A percentile compares a stretch with the other conserved stretches of the same genome.
Evolutionary conservation across 2,329 filamentous ascomycete species (phyloP).

Genomic region (Neophaeococcomyces aloes): DNA sequence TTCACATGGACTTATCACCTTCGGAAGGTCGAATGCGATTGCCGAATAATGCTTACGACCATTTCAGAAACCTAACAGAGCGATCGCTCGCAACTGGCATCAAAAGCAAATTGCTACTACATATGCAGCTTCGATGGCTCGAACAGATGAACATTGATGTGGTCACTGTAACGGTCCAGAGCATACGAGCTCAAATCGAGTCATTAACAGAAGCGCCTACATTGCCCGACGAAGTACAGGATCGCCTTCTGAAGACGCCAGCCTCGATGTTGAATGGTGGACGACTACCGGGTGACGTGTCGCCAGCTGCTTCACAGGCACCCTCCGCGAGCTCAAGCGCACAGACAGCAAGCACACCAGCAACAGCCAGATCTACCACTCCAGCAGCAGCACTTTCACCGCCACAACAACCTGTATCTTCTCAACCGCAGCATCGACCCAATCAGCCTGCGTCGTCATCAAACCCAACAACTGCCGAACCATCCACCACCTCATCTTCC

Average conservation of each 20-base stretch:
- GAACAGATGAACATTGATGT: conserved; percentile 1
- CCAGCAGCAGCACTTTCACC: neutral
- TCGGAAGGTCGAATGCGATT: conserved; percentile 16
- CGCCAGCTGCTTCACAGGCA: neutral
- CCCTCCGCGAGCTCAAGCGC: neutral
- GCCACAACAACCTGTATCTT: no score
- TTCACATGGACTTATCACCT: conserved; percentile 15
- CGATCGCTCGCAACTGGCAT: conserved; percentile 13
- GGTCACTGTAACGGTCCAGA: neutral
- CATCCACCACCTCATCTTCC: conserved; percentile 8
- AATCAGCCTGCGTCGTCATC: conserved; percentile 4
- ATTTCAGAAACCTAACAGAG: conserved; percentile 16
- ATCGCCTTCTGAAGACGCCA: conserved; percentile 8
- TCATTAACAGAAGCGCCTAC: neutral
- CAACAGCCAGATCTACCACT: neutral
- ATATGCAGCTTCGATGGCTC: neutral
- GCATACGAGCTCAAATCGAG: neutral
- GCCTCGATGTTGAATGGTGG: neutral
- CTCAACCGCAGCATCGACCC: conserved; percentile 1
- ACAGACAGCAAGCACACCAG: neutral
- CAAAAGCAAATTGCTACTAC: neutral
- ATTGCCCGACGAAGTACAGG: neutral
- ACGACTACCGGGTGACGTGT: neutral
- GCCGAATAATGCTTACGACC: conserved; percentile 21
- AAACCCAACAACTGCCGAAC: conserved; percentile 4